Conservation (phyloP, 805 yeast species). For the Lachancea dasiensis region DNA sequence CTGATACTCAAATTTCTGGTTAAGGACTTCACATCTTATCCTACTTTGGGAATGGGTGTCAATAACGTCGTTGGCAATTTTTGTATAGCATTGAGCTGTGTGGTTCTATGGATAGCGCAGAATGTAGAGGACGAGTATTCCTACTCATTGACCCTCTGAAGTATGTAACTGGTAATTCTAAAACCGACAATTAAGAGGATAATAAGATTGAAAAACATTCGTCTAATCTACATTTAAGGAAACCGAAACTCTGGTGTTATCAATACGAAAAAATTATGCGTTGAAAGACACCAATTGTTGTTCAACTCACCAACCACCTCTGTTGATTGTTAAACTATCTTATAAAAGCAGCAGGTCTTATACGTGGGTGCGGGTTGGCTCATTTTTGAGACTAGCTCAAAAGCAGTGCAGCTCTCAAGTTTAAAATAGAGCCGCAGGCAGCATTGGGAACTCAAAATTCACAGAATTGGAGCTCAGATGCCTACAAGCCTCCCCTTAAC, state of each 20-base stretch:
- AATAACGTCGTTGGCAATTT: conserved; percentile 78
- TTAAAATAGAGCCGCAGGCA: too few relatives aligned
- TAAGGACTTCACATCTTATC: conserved; percentile 67
- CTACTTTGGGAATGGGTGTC: conserved; percentile 91
- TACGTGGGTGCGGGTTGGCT: neutral
- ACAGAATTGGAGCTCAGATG: too few relatives aligned
- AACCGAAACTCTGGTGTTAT: too few relatives aligned
- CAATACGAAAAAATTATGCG: too few relatives aligned
- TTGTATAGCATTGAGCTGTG: conserved; percentile 81
- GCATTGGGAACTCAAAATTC: too few relatives aligned
- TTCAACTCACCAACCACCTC: too few relatives aligned
- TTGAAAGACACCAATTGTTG: too few relatives aligned
- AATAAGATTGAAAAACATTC: neutral
- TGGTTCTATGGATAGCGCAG: conserved; percentile 87
- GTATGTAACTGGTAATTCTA: conserved; percentile 2
- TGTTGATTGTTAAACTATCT: too few relatives aligned
- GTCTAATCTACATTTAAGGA: too few relatives aligned
- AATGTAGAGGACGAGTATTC: conserved; percentile 95
- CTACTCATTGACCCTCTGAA: conserved; percentile 73
- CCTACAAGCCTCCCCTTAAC: too few relatives aligned
- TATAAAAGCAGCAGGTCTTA: too few relatives aligned
- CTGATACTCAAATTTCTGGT: conserved; percentile 77
- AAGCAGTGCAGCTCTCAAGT: too few relatives aligned
- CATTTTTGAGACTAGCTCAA: neutral
- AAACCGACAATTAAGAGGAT: neutral